A percentile compares a stretch with the other conserved stretches of the same genome.
Evolutionary conservation across 768 basidiomycete species (phyloP).

Genomic region (Boletellus emodensis): DNA sequence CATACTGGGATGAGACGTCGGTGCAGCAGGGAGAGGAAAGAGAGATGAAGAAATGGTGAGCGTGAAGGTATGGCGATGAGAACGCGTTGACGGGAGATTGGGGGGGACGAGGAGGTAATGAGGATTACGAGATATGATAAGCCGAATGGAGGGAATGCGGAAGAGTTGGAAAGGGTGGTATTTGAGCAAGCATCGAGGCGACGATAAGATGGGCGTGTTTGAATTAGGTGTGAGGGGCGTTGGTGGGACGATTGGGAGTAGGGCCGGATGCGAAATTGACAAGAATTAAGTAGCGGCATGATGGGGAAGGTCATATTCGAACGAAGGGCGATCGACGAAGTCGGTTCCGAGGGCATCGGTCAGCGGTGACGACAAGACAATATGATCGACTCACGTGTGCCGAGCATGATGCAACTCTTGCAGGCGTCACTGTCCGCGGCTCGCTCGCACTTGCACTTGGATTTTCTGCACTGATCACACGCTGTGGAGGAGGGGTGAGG

Average conservation of each 20-base stretch:
- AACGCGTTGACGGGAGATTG: neutral
- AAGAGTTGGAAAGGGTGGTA: neutral
- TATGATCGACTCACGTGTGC: constrained; percentile 50
- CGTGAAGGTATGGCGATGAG: constrained; percentile 3
- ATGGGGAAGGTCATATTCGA: too few relatives aligned
- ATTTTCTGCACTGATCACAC: constrained; percentile 87
- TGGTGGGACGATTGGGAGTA: neutral
- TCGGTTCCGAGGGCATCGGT: constrained; percentile 11
- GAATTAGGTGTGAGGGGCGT: neutral
- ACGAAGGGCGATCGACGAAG: neutral
- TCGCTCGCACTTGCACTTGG: constrained; percentile 87
- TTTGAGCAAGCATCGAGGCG: too few relatives aligned
- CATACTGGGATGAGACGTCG: constrained; percentile 45
- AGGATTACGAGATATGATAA: constrained; percentile 18
- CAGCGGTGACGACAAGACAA: constrained; percentile 4
- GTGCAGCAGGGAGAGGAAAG: constrained; percentile 3
- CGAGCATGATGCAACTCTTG: constrained; percentile 71
- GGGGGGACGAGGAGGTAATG: constrained; percentile 12
- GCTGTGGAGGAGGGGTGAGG: constrained; percentile 38
- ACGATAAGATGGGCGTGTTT: constrained; percentile 6
- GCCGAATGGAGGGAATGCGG: constrained; percentile 11
- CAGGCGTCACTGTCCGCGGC: constrained; percentile 57
- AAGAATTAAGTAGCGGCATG: neutral
- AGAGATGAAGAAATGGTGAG: neutral
- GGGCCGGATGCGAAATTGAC: neutral